phyloP scores from a whole-genome alignment of 2,329 filamentous ascomycete species.

The Cercospora sp. region DNA sequence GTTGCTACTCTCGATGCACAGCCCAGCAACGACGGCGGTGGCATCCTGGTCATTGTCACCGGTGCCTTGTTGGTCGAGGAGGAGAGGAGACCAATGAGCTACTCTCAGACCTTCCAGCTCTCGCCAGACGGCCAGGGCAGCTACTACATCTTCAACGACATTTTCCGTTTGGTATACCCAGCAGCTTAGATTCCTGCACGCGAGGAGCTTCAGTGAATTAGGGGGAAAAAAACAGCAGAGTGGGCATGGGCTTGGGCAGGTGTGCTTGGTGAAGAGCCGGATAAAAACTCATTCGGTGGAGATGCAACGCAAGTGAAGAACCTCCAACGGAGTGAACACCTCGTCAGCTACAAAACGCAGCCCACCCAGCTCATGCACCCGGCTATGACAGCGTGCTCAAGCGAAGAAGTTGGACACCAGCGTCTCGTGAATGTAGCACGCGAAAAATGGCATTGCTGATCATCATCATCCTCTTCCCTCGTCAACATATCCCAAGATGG shows the following conservation, averaged over 20 bases:
- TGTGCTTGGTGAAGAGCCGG: neutral
- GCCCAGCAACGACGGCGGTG: conserved; percentile 65
- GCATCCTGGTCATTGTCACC: conserved; percentile 84
- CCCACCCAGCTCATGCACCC: neutral
- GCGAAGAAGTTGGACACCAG: neutral
- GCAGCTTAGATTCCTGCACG: conserved; percentile 32
- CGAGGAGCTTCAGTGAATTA: neutral
- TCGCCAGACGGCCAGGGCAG: conserved; percentile 64
- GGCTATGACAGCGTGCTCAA: neutral
- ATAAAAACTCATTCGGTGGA: neutral
- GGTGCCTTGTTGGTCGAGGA: conserved; percentile 84
- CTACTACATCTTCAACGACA: conserved; percentile 90
- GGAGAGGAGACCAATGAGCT: conserved; percentile 83
- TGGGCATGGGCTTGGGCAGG: neutral
- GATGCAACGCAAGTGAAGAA: neutral
- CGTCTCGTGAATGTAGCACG: neutral
- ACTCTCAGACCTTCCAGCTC: conserved; percentile 86
- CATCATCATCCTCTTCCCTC: neutral
- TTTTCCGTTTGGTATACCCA: conserved; percentile 85
- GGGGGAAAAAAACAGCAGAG: neutral
- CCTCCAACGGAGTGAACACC: neutral
- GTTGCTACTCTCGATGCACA: conserved; percentile 80
- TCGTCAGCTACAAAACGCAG: neutral
- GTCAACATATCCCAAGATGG: neutral
- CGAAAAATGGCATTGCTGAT: neutral